phyloP scores from a whole-genome alignment of 768 basidiomycete genomes.

The Podaxis sp. region DNA sequence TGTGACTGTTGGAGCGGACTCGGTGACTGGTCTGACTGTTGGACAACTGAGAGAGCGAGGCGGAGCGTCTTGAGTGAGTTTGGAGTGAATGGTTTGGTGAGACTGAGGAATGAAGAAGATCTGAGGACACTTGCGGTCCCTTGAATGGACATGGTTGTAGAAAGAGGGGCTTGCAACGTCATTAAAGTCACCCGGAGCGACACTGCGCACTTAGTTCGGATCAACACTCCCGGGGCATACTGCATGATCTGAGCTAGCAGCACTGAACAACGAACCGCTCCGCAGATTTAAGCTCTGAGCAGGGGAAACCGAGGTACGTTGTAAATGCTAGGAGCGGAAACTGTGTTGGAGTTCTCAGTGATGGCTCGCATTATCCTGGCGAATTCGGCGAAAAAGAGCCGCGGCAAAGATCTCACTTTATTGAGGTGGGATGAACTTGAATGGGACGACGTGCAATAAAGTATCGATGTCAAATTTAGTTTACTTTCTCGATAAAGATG shows the following conservation, averaged over 20 bases:
- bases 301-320: no score
- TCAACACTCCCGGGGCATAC: constrained; percentile 5
- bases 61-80: constrained; percentile 32
- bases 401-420: no score
- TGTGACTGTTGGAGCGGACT: constrained; percentile 15
- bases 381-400: no score
- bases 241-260: not conserved
- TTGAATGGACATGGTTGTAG: constrained; percentile 14
- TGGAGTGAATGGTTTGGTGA: constrained; percentile 39
- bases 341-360: no score
- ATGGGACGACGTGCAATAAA: not conserved
- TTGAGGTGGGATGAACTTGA: no score
- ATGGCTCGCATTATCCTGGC: no score
- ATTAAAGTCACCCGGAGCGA: not conserved
- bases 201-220: not conserved
- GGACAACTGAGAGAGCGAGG: constrained; percentile 18
- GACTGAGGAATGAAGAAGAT: constrained; percentile 24
- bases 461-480: not conserved
- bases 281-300: no score
- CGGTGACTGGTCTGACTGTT: not conserved
- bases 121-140: constrained; percentile 11
- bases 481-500: not conserved
- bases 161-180: constrained; percentile 2
- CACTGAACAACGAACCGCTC: no score
- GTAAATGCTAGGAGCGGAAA: no score